phyloP scores from a whole-genome alignment of 805 yeast species.

The Metschnikowia kunwiensis region DNA sequence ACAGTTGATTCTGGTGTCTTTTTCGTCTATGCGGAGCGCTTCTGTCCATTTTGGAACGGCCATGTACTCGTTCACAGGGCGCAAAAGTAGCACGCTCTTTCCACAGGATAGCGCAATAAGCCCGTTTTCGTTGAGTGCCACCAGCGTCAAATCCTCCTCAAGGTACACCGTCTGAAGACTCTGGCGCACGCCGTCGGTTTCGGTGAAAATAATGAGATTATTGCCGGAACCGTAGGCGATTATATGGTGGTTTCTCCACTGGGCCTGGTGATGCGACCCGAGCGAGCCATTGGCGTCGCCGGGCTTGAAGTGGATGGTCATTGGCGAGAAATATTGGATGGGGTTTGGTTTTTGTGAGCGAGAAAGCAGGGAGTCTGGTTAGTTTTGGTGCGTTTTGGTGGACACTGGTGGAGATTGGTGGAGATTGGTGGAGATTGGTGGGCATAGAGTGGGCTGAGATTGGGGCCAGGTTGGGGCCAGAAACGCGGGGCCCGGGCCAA shows the following conservation, averaged over 20 bases:
- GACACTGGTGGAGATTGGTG: too few relatives aligned
- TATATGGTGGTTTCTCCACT: conserved; percentile 65
- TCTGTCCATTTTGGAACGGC: conserved; percentile 45
- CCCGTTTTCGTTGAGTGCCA: conserved; percentile 67
- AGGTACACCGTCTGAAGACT: conserved; percentile 76
- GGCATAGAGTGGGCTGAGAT: too few relatives aligned
- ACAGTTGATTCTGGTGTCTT: conserved; percentile 20
- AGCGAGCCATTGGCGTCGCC: conserved; percentile 72
- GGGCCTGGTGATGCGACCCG: conserved; percentile 53
- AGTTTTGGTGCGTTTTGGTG: not conserved
- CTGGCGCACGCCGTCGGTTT: conserved; percentile 15
- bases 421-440: too few relatives aligned
- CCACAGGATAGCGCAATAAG: conserved; percentile 50
- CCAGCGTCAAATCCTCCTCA: conserved; percentile 60
- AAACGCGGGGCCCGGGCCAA: too few relatives aligned
- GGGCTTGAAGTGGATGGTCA: conserved; percentile 73
- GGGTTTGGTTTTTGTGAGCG: not conserved
- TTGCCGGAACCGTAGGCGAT: conserved; percentile 85
- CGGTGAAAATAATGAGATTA: conserved; percentile 56
- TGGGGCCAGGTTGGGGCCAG: too few relatives aligned
- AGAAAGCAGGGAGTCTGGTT: not conserved
- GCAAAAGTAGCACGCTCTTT: conserved; percentile 44
- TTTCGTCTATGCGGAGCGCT: conserved; percentile 20
- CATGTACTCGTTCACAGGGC: conserved; percentile 55
- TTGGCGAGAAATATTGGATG: conserved; percentile 16